These are phyloP conservation scores for Hyparrhenia diplandra DNA, from an alignment of 176 grass and related monocot species.

Conservation along the genomic window DNA sequence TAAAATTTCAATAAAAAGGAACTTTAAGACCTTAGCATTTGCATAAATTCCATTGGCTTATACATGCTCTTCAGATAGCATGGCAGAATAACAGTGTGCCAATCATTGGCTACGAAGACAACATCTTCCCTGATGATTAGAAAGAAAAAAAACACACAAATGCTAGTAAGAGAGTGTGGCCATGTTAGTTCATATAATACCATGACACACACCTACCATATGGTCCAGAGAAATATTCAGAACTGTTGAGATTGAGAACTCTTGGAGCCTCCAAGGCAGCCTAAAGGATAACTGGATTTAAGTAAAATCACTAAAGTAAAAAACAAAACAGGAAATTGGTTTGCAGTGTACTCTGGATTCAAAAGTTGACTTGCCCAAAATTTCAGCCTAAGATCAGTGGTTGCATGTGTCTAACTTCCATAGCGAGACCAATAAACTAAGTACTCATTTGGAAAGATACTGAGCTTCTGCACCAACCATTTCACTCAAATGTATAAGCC, in stretches of 20 bases:
- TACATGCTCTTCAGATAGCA: constrained; percentile 93
- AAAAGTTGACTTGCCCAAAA: neutral
- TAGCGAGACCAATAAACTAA: neutral
- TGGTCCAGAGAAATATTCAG: constrained; percentile 63
- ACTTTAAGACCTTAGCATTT: constrained; percentile 68
- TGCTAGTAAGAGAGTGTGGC: neutral
- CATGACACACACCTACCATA: constrained; percentile 54
- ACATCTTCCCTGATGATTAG: constrained; percentile 82
- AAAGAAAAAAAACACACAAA: constrained; percentile 1
- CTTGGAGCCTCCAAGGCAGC: constrained; percentile 94
- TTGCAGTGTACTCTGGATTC: neutral
- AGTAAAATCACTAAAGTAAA: constrained; percentile 2
- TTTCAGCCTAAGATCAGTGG: neutral
- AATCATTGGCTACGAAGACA: constrained; percentile 85
- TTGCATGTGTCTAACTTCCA: neutral
- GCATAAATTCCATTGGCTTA: constrained; percentile 67
- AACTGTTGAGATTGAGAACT: constrained; percentile 79
- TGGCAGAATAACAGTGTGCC: constrained; percentile 69
- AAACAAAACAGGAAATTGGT: neutral
- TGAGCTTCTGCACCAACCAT: neutral
- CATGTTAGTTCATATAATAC: constrained; percentile 19
- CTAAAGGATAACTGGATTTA: constrained; percentile 35
- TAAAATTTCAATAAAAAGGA: neutral
- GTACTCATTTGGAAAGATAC: neutral
- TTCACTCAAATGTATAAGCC: neutral